Base-by-base conservation (phyloP, 495 filamentous ascomycete species). In the Annulohypoxylon nitens region DNA sequence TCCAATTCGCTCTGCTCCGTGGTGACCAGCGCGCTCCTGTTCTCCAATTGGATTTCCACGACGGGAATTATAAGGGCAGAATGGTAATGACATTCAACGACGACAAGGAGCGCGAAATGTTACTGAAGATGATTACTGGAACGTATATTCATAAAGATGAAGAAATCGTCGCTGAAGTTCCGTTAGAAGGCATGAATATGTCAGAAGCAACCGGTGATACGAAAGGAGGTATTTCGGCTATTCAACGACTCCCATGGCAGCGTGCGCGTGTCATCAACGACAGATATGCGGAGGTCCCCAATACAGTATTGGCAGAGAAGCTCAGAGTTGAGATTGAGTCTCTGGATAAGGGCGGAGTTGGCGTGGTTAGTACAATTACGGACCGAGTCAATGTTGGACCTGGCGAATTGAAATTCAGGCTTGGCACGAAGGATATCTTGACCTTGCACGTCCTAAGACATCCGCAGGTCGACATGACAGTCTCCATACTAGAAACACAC, bases 341-440 rank as follows among this genome's bases (percentile, higher is more conserved):
- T 7, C 55, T 79, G 12, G 90, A 83, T 54, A 88, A 90, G 69
- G 87, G 85, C 73, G 92, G 91, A 9, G 73, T 74, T 58, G 77
- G 77, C 7, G 71, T 79, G 9, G 73, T 79, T 0, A 67, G 77
- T 66, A 91, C 87, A 48, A 83, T 93, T 8, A 93, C 91, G 6
- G 92, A 95, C 79, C 86, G 92, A 18, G 83, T 95, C 67, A 92
- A 93, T 70, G 82, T 92, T n/a, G 90, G 86, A n/a, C 90, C 90
- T 64, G 92, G 92, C 9, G 91, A 93, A 75, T 76, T 95, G 64
- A 89, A 87, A 76, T 75, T 94, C 26, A 80, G 78, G 34, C 81
- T 93, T 23, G 87, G 90, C 65, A 85, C 88, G 60, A 84, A 83
- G 45, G 85, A 88, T 61, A 83, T 87, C 12, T 89, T 86, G 36